A percentile compares a stretch with the other conserved stretches of the same genome.
phyloP scores from a whole-genome alignment of 2,329 filamentous ascomycete species.

The Fusarium caatingaense region DNA sequence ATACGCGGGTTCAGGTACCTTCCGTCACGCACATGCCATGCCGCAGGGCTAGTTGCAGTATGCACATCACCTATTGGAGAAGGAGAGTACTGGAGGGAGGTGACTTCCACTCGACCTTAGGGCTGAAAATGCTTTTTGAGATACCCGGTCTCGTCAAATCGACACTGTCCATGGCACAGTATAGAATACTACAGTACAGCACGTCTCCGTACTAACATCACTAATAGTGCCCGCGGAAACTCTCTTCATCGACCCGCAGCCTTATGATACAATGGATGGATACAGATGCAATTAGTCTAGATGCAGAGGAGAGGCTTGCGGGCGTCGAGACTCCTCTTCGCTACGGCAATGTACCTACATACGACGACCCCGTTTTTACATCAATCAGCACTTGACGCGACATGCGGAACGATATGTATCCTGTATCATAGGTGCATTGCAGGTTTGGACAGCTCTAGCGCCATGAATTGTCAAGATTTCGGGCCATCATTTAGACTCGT shows the following conservation, averaged over 20 bases:
- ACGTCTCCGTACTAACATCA: not conserved
- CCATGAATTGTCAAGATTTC: slow-evolving; percentile 19
- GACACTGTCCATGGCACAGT: slow-evolving; percentile 21
- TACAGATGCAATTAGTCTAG: not conserved
- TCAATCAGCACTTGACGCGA: slow-evolving; percentile 11
- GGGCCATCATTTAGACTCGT: slow-evolving; percentile 8
- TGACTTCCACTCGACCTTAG: slow-evolving; percentile 27
- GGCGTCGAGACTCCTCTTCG: not conserved
- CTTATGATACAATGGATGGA: slow-evolving; percentile 4
- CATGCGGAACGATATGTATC: slow-evolving; percentile 8
- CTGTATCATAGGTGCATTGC: not conserved
- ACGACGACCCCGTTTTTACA: slow-evolving; percentile 1
- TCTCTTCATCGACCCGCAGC: slow-evolving; percentile 4
- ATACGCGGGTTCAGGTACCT: slow-evolving; percentile 39
- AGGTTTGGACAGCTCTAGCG: slow-evolving; percentile 13
- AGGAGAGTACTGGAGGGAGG: not conserved
- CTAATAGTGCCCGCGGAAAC: not conserved
- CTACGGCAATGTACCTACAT: not conserved
- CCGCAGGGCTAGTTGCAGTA: slow-evolving; percentile 39
- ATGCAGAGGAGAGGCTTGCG: slow-evolving; percentile 15
- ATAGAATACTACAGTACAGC: not conserved
- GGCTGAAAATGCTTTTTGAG: slow-evolving; percentile 31
- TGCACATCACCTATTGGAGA: slow-evolving; percentile 40
- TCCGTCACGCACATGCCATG: slow-evolving; percentile 32
- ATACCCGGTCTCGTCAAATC: slow-evolving; percentile 10